Percentiles rank a stretch among this genome's conserved stretches.
phyloP scores from a whole-genome alignment of 1,284 basidiomycete species.

The Ceratobasidium sp. region DNA sequence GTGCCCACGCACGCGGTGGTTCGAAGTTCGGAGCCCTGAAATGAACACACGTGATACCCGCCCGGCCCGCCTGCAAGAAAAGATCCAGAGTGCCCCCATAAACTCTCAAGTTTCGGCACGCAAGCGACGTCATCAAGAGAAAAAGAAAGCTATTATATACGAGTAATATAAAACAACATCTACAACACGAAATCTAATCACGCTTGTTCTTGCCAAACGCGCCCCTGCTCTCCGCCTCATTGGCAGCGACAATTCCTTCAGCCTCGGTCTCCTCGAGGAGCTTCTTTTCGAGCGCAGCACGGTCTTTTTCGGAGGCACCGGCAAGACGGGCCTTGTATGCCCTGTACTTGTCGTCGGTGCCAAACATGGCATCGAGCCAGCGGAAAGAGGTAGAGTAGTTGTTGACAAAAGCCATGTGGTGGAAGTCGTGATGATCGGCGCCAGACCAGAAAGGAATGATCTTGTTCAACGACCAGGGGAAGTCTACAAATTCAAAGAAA shows the following conservation, averaged over 20 bases:
- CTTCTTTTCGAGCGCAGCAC: conserved; percentile 61
- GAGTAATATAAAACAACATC: no score
- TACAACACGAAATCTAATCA: no score
- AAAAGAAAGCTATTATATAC: no score
- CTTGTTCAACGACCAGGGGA: conserved; percentile 97
- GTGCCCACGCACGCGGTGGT: no score
- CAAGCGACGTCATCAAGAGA: no score
- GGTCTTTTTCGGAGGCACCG: conserved; percentile 55
- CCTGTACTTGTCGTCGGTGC: conserved; percentile 85
- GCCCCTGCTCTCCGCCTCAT: conserved; percentile 55
- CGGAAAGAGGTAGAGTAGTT: conserved; percentile 93
- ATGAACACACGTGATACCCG: no score
- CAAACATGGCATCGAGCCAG: conserved; percentile 87
- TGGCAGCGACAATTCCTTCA: conserved; percentile 76
- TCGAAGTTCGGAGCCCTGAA: no score
- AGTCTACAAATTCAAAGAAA: conserved; percentile 65
- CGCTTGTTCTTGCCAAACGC: conserved; percentile 31
- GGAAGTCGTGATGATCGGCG: conserved; percentile 97
- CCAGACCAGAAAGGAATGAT: conserved; percentile 98
- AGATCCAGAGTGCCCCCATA: no score
- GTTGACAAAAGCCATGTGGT: conserved; percentile 90
- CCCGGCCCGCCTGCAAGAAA: no score
- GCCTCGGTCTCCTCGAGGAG: conserved; percentile 68
- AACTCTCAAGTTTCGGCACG: no score
- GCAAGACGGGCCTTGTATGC: conserved; percentile 71